Conservation (phyloP, 2,329 filamentous ascomycete genomes). For the Akanthomyces muscarius region DNA sequence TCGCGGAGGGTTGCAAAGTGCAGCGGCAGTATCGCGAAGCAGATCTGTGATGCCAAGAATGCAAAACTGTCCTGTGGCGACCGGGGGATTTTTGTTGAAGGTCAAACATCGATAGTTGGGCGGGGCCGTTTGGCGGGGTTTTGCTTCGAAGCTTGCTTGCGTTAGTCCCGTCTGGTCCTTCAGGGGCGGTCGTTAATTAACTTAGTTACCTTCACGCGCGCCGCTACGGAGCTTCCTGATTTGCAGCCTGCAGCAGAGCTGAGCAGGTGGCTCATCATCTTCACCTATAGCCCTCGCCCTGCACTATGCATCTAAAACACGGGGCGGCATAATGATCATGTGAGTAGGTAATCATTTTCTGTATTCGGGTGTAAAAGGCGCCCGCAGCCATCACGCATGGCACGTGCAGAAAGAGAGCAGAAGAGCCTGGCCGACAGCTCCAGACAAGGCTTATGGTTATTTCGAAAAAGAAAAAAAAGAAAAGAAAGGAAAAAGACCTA, state of each 20-base stretch:
- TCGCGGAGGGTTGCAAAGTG: neutral
- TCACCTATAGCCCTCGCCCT: neutral
- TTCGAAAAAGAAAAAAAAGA: too few species aligned
- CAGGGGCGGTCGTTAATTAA: neutral
- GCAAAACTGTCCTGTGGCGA: neutral
- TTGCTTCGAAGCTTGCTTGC: neutral
- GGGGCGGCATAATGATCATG: neutral
- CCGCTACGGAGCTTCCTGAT: neutral
- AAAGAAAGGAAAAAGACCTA: too few species aligned
- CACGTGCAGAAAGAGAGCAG: too few species aligned
- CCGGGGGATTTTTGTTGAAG: neutral
- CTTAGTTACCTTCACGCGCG: neutral
- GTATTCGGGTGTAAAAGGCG: neutral
- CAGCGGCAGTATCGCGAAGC: neutral
- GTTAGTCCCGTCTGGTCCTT: neutral
- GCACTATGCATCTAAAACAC: neutral
- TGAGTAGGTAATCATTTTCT: neutral
- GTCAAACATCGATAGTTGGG: neutral
- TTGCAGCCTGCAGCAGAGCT: neutral
- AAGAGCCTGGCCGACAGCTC: too few species aligned
- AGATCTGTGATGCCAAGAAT: neutral
- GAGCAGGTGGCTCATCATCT: neutral
- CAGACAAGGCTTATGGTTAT: too few species aligned
- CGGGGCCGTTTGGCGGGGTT: neutral
- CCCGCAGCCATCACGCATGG: too few species aligned